These are phyloP conservation scores for Sabuloglossum arenarium DNA, from an alignment of 495 filamentous ascomycete genomes.

Conservation along the genomic window DNA sequence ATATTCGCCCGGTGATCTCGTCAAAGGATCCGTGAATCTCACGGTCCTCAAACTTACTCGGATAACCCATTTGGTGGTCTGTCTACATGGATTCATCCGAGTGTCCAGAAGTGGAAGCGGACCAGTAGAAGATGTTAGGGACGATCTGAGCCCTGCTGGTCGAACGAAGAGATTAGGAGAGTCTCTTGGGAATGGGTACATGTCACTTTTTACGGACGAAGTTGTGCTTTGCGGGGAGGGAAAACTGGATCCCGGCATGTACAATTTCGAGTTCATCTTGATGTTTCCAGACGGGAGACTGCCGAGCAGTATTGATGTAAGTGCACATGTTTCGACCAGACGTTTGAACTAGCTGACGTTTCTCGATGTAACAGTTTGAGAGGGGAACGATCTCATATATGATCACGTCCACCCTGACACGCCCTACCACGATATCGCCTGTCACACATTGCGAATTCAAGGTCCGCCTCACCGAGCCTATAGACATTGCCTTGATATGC, in stretches of 20 bases:
- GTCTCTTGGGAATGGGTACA: conserved; percentile 64
- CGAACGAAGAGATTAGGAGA: conserved; percentile 22
- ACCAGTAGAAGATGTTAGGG: conserved; percentile 33
- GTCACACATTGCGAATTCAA: conserved; percentile 60
- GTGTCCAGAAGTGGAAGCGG: conserved; percentile 59
- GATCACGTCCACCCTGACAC: conserved; percentile 72
- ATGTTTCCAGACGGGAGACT: conserved; percentile 55
- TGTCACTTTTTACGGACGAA: conserved; percentile 80
- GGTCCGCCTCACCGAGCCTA: conserved; percentile 50
- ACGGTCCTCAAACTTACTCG: conserved; percentile 63
- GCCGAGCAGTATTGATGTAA: conserved; percentile 85
- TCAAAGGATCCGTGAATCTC: conserved; percentile 57
- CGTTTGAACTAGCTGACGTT: background rate
- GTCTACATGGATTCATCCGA: conserved; percentile 73
- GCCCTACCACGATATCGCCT: conserved; percentile 69
- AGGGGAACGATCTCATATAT: conserved; percentile 82
- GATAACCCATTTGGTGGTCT: conserved; percentile 77
- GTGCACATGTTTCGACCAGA: conserved; percentile 14
- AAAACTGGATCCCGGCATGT: conserved; percentile 60
- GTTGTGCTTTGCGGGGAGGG: conserved; percentile 79
- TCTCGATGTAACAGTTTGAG: conserved; percentile 46
- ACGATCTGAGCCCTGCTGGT: conserved; percentile 27
- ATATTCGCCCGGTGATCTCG: conserved; percentile 46
- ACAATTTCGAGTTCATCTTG: conserved; percentile 86
- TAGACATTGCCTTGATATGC: conserved; percentile 32